Base-by-base conservation (phyloP, 2,329 filamentous ascomycete species). In the Alternaria longipes region DNA sequence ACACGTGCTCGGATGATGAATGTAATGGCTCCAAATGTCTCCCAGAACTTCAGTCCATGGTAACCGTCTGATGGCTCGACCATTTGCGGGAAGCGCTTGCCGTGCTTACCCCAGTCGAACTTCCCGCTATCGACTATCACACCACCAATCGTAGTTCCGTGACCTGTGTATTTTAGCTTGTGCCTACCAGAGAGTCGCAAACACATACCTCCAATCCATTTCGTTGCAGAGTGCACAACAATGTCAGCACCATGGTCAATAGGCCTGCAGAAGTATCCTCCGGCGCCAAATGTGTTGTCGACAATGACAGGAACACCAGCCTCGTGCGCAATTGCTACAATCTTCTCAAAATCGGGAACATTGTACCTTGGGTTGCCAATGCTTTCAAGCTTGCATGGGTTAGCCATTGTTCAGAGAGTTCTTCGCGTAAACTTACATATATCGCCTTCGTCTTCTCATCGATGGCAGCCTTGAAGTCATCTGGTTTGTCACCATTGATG, bases 331-430 rank as follows among this genome's bases (percentile, higher is more conserved):
- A 92, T 85, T 79, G 92, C 91, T 56, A 89, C 90, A 79, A 97
- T 94, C 53, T 89, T 91, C 82, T 94, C 92, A 56, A 97, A 90
- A 75, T 97, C 93, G 4, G 94, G 94, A 20, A 97, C 86, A 78
- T 97, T 97, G 83, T 97, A 97, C 70, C 89, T 88, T 36, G 94
- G 94, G 82, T 98, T 98, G 32, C 94, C 94, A 71, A 97, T 97
- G 71, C 89, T 93, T 85, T 98, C 94, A 45, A 72, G 55, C 61
- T 67, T 14, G n/a, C 12, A 22, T 4, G n/a, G 1, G 5, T 56
- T 24, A 59, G 56, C 16, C 34, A 36, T 9, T 3, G 41, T 18
- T 40, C 18, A 2, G 18, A 20, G 11, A 20, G 6, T 42, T 3
- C 2, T 55, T 42, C 16, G 7, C 20, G 9, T 40, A 1, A 28